Base-by-base conservation (phyloP, 257 asterid genomes). In the Rehmannia glutinosa region DNA sequence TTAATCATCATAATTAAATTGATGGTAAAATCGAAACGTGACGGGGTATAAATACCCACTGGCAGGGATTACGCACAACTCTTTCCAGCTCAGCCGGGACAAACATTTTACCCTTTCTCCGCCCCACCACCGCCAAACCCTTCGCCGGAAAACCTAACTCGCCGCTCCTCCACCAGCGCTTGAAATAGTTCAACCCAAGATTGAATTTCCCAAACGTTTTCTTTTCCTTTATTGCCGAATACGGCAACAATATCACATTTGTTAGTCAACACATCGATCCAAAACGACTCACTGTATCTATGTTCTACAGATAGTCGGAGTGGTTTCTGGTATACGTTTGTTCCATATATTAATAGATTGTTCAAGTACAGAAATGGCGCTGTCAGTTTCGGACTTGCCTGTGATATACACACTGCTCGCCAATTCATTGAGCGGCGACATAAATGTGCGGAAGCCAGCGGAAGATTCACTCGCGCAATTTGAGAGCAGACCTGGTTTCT, bases 401-500 rank as follows among this genome's bases (percentile, higher is more conserved):
- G 77, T 87, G 73, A 81, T 94, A 81, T 90, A 91, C 75, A 73
- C 91, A 15, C 79, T 91, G 72, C 93, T 94, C 52, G 56, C 83
- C 3, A 85, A 82, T 83, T 91, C 99, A 17, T 68, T 94, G 72
- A 91, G 91, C 84, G 81, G 73, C 70, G 96, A 94, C 56, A 64
- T 80, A n/a, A 80, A 69, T 60, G 75, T 91, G 70, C 94, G 95
- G 21, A 94, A 87, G 82, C 97, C 99, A 1, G 99, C 99, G 50
- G 97, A 87, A 70, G 80, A 75, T 41, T 82, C 97, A 28, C 93
- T 94, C 38, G 88, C 87, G 51, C 86, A 88, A 64, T 88, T 82
- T n/a, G 99, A 88, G 76, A 80, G 82, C 59, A 79, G 97, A 16
- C 96, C 96, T 17, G 97, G 99, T 59, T 94, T 94, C 80, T 91